These are phyloP conservation scores for Penicillium oxalicum DNA, from an alignment of 2,329 filamentous ascomycete species.

Conservation along the genomic window DNA sequence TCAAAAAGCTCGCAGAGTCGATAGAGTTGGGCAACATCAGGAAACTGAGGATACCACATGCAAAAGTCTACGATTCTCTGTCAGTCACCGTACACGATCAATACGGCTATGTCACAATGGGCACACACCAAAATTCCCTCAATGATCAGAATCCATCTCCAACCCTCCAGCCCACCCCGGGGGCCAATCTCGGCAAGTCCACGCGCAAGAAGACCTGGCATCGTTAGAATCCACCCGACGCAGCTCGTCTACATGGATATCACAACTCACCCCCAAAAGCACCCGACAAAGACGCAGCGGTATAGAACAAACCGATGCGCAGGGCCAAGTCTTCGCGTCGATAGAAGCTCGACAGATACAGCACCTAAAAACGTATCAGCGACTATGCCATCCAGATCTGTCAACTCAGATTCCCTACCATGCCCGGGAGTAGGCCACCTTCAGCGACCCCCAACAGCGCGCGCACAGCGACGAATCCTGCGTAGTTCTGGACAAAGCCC, in stretches of 20 bases:
- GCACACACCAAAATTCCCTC: conserved; percentile 43
- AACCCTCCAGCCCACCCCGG: conserved; percentile 49
- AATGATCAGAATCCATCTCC: conserved; percentile 60
- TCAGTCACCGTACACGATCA: background rate
- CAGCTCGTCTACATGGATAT: background rate
- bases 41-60: conserved; percentile 48
- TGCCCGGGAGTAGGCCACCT: conserved; percentile 61
- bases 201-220: conserved; percentile 51
- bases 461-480: conserved; percentile 56
- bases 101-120: too few species aligned
- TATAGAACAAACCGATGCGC: conserved; percentile 63
- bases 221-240: background rate
- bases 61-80: conserved; percentile 43
- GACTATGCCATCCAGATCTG: background rate
- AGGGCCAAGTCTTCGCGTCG: conserved; percentile 55
- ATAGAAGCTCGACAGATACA: conserved; percentile 61
- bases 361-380: conserved; percentile 37
- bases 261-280: conserved; percentile 51
- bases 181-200: conserved; percentile 56
- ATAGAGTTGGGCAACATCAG: conserved; percentile 53
- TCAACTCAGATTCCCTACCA: conserved; percentile 40
- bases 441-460: conserved; percentile 59
- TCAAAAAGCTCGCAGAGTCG: conserved; percentile 51
- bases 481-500: conserved; percentile 36
- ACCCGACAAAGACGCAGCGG: conserved; percentile 58